These are phyloP conservation scores for Pestalotiopsis sp. DNA, from an alignment of 2,329 filamentous ascomycete species.

Conservation along the genomic window DNA sequence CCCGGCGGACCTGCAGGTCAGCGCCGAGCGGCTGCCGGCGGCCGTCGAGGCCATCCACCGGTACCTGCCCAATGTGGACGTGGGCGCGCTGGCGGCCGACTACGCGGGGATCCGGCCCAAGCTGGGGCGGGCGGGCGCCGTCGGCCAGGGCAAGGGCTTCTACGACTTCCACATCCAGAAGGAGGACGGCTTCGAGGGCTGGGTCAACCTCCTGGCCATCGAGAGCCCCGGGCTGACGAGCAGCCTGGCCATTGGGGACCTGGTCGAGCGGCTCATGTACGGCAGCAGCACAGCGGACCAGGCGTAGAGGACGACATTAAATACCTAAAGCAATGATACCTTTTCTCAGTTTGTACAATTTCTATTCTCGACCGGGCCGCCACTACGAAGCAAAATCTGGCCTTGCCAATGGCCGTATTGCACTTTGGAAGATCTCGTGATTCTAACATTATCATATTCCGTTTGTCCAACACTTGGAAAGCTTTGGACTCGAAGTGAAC, in stretches of 20 bases:
- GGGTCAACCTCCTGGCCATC: slow-evolving; percentile 89
- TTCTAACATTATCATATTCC: no score
- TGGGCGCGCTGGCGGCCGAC: slow-evolving; percentile 69
- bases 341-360: neutral
- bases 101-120: slow-evolving; percentile 95
- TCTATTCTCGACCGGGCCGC: no score
- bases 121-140: slow-evolving; percentile 61
- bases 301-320: neutral
- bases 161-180: slow-evolving; percentile 81
- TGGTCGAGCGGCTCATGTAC: slow-evolving; percentile 61
- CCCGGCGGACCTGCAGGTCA: slow-evolving; percentile 71
- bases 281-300: slow-evolving; percentile 19
- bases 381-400: no score
- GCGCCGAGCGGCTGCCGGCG: slow-evolving; percentile 59
- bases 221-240: slow-evolving; percentile 93
- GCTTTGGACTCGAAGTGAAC: no score
- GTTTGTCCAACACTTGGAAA: no score
- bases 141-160: slow-evolving; percentile 69
- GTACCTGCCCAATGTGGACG: slow-evolving; percentile 78
- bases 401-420: no score
- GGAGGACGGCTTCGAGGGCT: slow-evolving; percentile 79
- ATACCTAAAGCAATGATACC: neutral
- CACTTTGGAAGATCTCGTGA: no score
- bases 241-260: slow-evolving; percentile 80
- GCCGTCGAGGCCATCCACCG: slow-evolving; percentile 75